Conservation (phyloP, 176 grass and related monocot species). For the Oryza punctata region DNA sequence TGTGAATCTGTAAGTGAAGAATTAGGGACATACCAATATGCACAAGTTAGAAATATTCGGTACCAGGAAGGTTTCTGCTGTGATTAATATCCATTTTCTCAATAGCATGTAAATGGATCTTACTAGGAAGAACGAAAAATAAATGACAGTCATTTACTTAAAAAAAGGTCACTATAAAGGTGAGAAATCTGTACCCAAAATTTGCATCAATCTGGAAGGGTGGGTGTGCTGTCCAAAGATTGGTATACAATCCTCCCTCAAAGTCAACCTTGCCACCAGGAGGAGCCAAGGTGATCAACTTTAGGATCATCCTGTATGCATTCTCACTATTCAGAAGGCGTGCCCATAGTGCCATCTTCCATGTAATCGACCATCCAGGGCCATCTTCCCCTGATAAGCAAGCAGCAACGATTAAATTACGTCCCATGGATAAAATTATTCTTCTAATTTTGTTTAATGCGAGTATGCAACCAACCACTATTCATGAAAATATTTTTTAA, state of each 20-base stretch:
- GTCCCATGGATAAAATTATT: background rate
- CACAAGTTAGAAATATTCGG: background rate
- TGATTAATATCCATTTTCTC: no score
- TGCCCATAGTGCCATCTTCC: conserved; percentile 87
- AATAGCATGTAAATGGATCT: no score
- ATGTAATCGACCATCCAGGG: conserved; percentile 85
- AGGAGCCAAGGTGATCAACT: conserved; percentile 66
- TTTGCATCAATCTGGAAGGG: conserved; percentile 92
- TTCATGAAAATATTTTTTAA: background rate
- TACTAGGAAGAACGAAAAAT: no score
- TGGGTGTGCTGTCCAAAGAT: conserved; percentile 84
- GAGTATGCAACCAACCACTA: no score
- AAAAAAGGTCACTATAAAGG: background rate
- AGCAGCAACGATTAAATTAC: background rate
- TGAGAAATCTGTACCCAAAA: conserved; percentile 62
- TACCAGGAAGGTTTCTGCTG: no score
- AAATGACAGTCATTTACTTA: no score
- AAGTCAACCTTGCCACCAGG: conserved; percentile 42
- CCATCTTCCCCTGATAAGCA: conserved; percentile 57
- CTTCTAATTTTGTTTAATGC: background rate
- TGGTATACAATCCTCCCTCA: conserved; percentile 81
- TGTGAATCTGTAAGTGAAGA: conserved; percentile 53
- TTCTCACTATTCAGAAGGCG: conserved; percentile 60
- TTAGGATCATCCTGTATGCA: conserved; percentile 69
- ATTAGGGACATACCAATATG: background rate